Base-by-base conservation (phyloP, 345 rosid species). In the Anacardium occidentale region DNA sequence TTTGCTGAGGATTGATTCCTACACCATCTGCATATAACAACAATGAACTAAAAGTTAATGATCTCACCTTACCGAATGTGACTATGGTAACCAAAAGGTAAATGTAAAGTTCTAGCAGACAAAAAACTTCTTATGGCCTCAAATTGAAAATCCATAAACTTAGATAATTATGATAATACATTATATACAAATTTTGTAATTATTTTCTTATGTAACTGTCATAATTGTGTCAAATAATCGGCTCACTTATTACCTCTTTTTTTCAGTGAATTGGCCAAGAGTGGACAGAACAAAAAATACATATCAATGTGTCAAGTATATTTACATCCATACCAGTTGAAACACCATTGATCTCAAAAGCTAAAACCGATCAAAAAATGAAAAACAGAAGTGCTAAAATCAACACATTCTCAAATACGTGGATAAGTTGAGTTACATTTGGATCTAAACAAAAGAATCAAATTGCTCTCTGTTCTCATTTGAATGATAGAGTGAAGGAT, bases 1-100 rank as follows among this genome's bases (percentile, higher is more conserved):
- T 92, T 79, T 95, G 99, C 72, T 95, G 98, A 50, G 98, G 99
- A 83, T 90, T 92, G 80, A 95, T 92, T 74, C 98, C 99, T 1
- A 95, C 91, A 7, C 99, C 99, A 87, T 92, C 99, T 95, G 91
- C 69, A 85, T n/a, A 47, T 17, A 76, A 74, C 60, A 24, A 66
- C 22, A 74, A 13, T 15, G 42, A 72, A 10, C 57, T 59, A 29
- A 62, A 69, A 62, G 58, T 50, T 3, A 1, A 50, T 13, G 6
- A 50, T 52, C 48, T 50, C 58, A 69, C 64, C 34, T 14, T 11
- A 55, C 12, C 9, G 32, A 57, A 20, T 14, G 13, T 32, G 14
- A 25, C 67, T 34, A 15, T 17, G 25, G 32, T 13, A 3, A 12
- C 61, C n/a, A 32, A 21, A 72, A 9, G n/a, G 42, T 10, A 25